Conservation (phyloP, 306 rosid species). For the Vigna hirtella region DNA sequence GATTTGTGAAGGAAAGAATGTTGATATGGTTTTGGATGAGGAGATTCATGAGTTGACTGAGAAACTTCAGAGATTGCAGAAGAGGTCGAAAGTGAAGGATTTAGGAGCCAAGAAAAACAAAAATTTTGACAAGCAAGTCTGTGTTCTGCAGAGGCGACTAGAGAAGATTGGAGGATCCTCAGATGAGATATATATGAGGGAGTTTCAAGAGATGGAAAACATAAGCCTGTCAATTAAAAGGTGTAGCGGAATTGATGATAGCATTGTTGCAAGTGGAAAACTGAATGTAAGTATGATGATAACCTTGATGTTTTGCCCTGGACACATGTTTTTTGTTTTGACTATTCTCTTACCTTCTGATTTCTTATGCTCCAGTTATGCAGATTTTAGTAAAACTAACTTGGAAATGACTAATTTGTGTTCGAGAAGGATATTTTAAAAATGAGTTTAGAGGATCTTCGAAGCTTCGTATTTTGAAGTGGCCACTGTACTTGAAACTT, state of each 20-base stretch:
- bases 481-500: too few species aligned
- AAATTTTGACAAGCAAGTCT: slow-evolving; percentile 73
- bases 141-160: slow-evolving; percentile 58
- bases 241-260: slow-evolving; percentile 49
- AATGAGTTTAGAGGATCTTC: background rate
- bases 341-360: slow-evolving; percentile 12
- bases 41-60: slow-evolving; percentile 67
- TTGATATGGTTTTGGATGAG: slow-evolving; percentile 60
- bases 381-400: background rate
- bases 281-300: slow-evolving; percentile 62
- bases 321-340: background rate
- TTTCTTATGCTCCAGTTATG: background rate
- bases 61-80: slow-evolving; percentile 72
- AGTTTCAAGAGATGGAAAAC: slow-evolving; percentile 72
- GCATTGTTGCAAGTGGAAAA: slow-evolving; percentile 62
- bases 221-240: slow-evolving; percentile 58
- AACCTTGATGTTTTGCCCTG: background rate
- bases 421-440: background rate
- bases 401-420: background rate
- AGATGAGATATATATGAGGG: slow-evolving; percentile 58
- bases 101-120: slow-evolving; percentile 41
- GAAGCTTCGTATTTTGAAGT: background rate
- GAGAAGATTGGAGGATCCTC: slow-evolving; percentile 68
- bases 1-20: slow-evolving; percentile 65
- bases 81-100: slow-evolving; percentile 56